These are phyloP conservation scores for Cryptococcus sp. DNA, from an alignment of 1,284 basidiomycete species.

Conservation along the genomic window DNA sequence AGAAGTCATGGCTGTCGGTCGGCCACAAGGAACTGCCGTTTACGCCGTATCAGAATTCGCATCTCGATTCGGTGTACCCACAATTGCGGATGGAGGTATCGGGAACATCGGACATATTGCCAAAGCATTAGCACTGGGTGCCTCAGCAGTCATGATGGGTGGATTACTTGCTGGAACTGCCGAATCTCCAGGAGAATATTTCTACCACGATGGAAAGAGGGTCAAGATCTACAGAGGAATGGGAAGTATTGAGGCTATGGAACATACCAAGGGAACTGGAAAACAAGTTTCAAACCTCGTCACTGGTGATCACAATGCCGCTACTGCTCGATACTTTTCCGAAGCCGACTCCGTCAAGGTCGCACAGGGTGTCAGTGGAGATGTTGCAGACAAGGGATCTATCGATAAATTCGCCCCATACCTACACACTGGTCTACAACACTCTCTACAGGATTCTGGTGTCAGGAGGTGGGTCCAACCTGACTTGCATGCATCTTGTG, in stretches of 20 bases:
- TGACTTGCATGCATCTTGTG: background rate
- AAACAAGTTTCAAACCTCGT: conserved; percentile 54
- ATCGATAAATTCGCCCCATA: conserved; percentile 89
- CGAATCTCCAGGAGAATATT: conserved; percentile 98
- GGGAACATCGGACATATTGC: conserved; percentile 96
- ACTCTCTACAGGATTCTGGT: conserved; percentile 93
- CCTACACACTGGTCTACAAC: conserved; percentile 86
- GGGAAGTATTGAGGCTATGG: conserved; percentile 96
- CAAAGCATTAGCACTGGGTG: conserved; percentile 91
- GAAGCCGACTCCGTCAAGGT: conserved; percentile 94
- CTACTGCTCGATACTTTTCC: conserved; percentile 95
- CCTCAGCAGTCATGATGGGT: conserved; percentile 98
- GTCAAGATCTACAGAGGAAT: conserved; percentile 99
- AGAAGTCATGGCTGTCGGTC: conserved; percentile 99
- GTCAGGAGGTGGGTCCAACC: conserved; percentile 57
- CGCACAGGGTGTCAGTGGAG: conserved; percentile 93
- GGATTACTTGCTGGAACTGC: conserved; percentile 92
- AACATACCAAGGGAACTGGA: conserved; percentile 59
- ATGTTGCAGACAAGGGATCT: conserved; percentile 96
- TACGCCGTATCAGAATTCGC: conserved; percentile 93
- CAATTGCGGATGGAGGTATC: conserved; percentile 97
- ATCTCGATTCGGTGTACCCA: conserved; percentile 78
- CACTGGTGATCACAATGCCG: conserved; percentile 78
- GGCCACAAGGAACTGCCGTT: conserved; percentile 95
- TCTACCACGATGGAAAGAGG: conserved; percentile 96